A percentile compares a stretch with the other conserved stretches of the same genome.
Conservation (phyloP, 805 yeast species). For the Sugiyamaella qingdaonensis region DNA sequence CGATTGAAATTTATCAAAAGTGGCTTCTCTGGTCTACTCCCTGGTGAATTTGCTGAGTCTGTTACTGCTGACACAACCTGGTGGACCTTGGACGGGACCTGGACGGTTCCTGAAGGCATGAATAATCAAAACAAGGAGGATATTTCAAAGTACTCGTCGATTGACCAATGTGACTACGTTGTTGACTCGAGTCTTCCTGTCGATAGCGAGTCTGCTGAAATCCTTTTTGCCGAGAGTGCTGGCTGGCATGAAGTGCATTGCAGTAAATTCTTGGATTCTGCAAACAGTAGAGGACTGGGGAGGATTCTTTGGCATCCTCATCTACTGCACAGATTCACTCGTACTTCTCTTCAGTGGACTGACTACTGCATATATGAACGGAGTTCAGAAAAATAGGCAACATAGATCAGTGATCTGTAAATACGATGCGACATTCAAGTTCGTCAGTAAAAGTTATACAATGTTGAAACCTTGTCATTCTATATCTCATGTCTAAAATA, state of each 20-base stretch:
- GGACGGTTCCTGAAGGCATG: conserved; percentile 58
- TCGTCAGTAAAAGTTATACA: background rate
- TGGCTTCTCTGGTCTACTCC: conserved; percentile 82
- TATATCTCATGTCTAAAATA: background rate
- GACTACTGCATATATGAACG: conserved; percentile 29
- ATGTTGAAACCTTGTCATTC: conserved; percentile 3
- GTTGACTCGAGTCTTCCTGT: conserved; percentile 55
- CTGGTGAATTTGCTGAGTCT: conserved; percentile 72
- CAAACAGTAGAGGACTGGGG: conserved; percentile 24
- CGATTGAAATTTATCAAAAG: conserved; percentile 66
- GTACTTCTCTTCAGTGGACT: conserved; percentile 21
- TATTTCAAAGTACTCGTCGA: conserved; percentile 46
- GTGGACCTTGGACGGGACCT: conserved; percentile 26
- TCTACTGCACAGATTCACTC: conserved; percentile 12
- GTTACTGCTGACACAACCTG: conserved; percentile 22
- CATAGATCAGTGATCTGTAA: background rate
- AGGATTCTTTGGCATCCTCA: conserved; percentile 27
- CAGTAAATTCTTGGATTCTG: conserved; percentile 24
- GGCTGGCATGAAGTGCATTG: conserved; percentile 26
- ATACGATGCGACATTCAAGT: background rate
- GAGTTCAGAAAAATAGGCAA: background rate
- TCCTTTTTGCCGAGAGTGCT: conserved; percentile 18
- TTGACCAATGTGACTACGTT: conserved; percentile 59
- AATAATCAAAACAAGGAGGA: conserved; percentile 72
- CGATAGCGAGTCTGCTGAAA: conserved; percentile 44